These are phyloP conservation scores for Hyaloscypha variabilis DNA, from an alignment of 495 filamentous ascomycete genomes.

Conservation along the genomic window DNA sequence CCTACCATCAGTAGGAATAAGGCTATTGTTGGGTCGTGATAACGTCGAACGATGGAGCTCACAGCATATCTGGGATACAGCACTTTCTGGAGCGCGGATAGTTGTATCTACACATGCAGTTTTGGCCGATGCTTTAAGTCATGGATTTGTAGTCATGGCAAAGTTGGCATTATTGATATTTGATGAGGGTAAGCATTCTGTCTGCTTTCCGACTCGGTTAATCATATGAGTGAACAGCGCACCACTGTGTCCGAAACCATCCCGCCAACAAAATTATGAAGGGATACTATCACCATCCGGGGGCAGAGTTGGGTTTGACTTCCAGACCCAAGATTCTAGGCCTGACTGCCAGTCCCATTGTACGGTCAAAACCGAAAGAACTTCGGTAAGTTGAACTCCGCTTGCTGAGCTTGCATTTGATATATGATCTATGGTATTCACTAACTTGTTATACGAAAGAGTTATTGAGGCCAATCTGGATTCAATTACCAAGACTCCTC, in stretches of 20 bases:
- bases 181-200: slow-evolving; percentile 71
- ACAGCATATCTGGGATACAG: slow-evolving; percentile 68
- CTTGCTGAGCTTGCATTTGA: background rate
- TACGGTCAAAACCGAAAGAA: slow-evolving; percentile 49
- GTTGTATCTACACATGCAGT: slow-evolving; percentile 77
- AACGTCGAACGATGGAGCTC: slow-evolving; percentile 76
- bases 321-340: slow-evolving; percentile 76
- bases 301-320: slow-evolving; percentile 74
- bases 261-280: slow-evolving; percentile 19
- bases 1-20: slow-evolving; percentile 62
- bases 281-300: slow-evolving; percentile 40
- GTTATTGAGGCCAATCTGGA: background rate
- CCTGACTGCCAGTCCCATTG: slow-evolving; percentile 83
- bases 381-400: background rate
- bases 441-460: background rate
- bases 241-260: slow-evolving; percentile 64
- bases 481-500: slow-evolving; percentile 56
- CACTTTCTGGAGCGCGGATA: slow-evolving; percentile 68
- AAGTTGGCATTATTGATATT: slow-evolving; percentile 73
- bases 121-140: slow-evolving; percentile 74
- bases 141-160: slow-evolving; percentile 75
- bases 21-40: slow-evolving; percentile 66
- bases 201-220: background rate
- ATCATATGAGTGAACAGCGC: slow-evolving; percentile 48
- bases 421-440: background rate